Percentiles rank a stretch among this genome's conserved stretches.
Conservation (phyloP, 1,284 basidiomycete species). For the Irpex sp. region DNA sequence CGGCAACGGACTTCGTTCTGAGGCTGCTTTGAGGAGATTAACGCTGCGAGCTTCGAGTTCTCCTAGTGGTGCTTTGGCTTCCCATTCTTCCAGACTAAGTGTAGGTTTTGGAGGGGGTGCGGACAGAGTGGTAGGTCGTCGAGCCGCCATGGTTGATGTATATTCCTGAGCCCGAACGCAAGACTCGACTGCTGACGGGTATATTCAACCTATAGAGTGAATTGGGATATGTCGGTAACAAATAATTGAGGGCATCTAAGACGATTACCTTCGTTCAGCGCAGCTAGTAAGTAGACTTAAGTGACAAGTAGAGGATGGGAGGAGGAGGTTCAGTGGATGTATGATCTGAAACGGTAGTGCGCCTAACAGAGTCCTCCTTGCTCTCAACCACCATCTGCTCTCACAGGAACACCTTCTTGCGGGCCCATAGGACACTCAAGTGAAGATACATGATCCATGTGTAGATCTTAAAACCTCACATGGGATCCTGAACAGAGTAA, state of each 20-base stretch:
- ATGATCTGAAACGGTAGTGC: background rate
- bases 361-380: background rate
- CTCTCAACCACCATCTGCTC: background rate
- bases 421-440: background rate
- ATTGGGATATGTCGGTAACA: background rate
- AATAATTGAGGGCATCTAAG: background rate
- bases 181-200: background rate
- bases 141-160: background rate
- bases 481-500: too few relatives aligned
- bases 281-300: too few relatives aligned
- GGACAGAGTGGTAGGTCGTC: slow-evolving; percentile 16
- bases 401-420: background rate
- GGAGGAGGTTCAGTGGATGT: too few relatives aligned
- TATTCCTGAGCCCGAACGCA: background rate
- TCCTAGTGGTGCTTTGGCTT: slow-evolving; percentile 70
- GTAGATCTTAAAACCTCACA: background rate
- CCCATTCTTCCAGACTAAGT: slow-evolving; percentile 85
- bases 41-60: slow-evolving; percentile 72
- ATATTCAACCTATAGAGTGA: too few relatives aligned
- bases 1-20: slow-evolving; percentile 61
- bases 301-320: too few relatives aligned
- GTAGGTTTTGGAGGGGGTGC: slow-evolving; percentile 35
- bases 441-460: background rate
- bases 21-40: slow-evolving; percentile 56
- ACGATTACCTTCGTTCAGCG: too few relatives aligned